A percentile compares a stretch with the other conserved stretches of the same genome.
Evolutionary conservation across 1,284 basidiomycete genomes (phyloP).

Genomic region (Cutaneotrichosporon dermatis): DNA sequence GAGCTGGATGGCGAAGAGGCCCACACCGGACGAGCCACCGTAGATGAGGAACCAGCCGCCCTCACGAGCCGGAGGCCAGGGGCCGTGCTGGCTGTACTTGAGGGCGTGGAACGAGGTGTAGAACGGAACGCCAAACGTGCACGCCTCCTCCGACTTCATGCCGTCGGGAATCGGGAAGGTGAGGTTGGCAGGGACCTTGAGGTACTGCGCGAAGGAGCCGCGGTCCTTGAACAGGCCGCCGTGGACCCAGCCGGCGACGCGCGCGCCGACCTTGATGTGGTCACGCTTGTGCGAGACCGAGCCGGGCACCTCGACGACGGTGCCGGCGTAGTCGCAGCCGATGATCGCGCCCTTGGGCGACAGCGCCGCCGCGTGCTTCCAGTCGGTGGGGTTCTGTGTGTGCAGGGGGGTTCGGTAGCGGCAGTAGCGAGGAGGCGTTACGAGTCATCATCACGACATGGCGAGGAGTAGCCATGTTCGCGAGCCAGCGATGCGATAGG

Average conservation of each 20-base stretch:
- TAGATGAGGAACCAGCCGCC: slow-evolving; percentile 47
- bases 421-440: no score
- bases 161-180: slow-evolving; percentile 27
- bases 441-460: no score
- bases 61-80: slow-evolving; percentile 16
- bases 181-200: slow-evolving; percentile 34
- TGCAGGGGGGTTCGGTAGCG: not conserved
- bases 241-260: slow-evolving; percentile 53
- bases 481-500: no score
- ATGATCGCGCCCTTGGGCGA: slow-evolving; percentile 11
- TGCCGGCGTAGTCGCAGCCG: slow-evolving; percentile 50
- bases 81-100: slow-evolving; percentile 9
- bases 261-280: slow-evolving; percentile 46
- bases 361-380: slow-evolving; percentile 29
- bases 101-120: slow-evolving; percentile 21
- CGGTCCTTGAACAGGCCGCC: slow-evolving; percentile 46
- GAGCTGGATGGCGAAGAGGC: slow-evolving; percentile 52
- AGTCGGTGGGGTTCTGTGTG: slow-evolving; percentile 43
- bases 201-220: slow-evolving; percentile 51
- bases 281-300: not conserved
- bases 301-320: slow-evolving; percentile 41
- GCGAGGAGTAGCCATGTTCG: no score
- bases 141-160: slow-evolving; percentile 46
- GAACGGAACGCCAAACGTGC: slow-evolving; percentile 48
- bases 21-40: slow-evolving; percentile 51